Conservation (phyloP, 139 green algal genomes). For the Helicosporidium sp. region DNA sequence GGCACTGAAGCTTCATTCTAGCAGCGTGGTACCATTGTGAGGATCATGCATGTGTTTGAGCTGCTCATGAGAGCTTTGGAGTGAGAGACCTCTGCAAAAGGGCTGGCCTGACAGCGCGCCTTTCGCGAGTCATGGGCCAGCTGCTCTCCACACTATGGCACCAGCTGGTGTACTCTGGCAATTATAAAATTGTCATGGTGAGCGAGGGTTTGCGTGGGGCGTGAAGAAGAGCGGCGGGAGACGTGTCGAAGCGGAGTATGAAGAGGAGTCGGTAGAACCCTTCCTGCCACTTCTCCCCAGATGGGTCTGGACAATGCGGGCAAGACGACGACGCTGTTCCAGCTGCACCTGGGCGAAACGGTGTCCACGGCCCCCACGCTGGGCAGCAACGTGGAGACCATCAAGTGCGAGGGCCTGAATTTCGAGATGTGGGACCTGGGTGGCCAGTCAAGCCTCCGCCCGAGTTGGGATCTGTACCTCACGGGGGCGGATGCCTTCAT, state of each 20-base stretch:
- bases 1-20: too few relatives aligned
- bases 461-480: slow-evolving; percentile 77
- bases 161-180: neutral
- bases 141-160: slow-evolving; percentile 6
- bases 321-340: slow-evolving; percentile 85
- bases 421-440: slow-evolving; percentile 59
- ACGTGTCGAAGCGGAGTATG: too few relatives aligned
- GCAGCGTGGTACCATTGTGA: too few relatives aligned
- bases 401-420: slow-evolving; percentile 52
- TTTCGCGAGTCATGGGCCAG: too few relatives aligned
- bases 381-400: slow-evolving; percentile 70
- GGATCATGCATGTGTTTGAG: too few relatives aligned
- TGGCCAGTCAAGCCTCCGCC: slow-evolving; percentile 63
- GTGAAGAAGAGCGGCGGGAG: too few relatives aligned
- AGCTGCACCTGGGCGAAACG: slow-evolving; percentile 63
- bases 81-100: too few relatives aligned
- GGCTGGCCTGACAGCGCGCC: too few relatives aligned
- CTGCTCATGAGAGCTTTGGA: too few relatives aligned
- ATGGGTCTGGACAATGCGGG: slow-evolving; percentile 81
- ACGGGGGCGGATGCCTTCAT: slow-evolving; percentile 57
- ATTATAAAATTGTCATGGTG: slow-evolving; percentile 14
- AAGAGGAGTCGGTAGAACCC: too few relatives aligned
- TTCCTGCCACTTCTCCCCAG: neutral
- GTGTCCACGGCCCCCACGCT: slow-evolving; percentile 66
- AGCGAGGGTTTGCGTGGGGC: neutral